Evolutionary conservation across 306 rosid species (phyloP).

Genomic region (Adenanthera pavonina): DNA sequence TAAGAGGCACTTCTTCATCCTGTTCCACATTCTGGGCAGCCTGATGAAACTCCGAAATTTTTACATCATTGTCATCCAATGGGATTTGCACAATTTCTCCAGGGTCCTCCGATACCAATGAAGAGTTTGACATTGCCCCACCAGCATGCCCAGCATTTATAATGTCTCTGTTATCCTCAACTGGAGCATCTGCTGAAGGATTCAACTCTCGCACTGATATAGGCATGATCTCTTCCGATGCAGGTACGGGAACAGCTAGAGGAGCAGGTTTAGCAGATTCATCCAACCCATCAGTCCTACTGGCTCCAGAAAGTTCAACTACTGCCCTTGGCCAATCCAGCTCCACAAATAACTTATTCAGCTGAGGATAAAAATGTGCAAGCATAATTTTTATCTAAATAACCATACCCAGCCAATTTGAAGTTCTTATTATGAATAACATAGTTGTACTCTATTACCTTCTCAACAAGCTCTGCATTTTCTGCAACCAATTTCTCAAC

Average conservation of each 20-base stretch:
- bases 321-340: constrained; percentile 50
- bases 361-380: constrained; percentile 47
- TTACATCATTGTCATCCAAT: constrained; percentile 56
- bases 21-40: constrained; percentile 46
- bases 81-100: constrained; percentile 81
- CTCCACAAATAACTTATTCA: constrained; percentile 61
- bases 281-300: constrained; percentile 29
- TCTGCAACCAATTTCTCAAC: constrained; percentile 76
- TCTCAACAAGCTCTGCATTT: constrained; percentile 91
- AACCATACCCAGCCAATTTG: constrained; percentile 35
- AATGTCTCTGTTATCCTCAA: constrained; percentile 37
- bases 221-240: constrained; percentile 41
- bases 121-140: constrained; percentile 33
- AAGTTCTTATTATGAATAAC: constrained; percentile 20
- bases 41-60: constrained; percentile 46
- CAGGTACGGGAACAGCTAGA: constrained; percentile 33
- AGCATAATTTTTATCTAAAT: constrained; percentile 22
- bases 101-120: constrained; percentile 45
- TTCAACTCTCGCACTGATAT: constrained; percentile 38
- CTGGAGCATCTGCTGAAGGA: constrained; percentile 41
- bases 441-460: constrained; percentile 52
- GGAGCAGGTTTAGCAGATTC: constrained; percentile 13
- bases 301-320: constrained; percentile 42
- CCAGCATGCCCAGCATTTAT: constrained; percentile 37
- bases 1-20: constrained; percentile 52